Percentiles rank a stretch among this genome's conserved stretches.
Conservation (phyloP, 441 rosid species). For the Gossypium schwendimanii region DNA sequence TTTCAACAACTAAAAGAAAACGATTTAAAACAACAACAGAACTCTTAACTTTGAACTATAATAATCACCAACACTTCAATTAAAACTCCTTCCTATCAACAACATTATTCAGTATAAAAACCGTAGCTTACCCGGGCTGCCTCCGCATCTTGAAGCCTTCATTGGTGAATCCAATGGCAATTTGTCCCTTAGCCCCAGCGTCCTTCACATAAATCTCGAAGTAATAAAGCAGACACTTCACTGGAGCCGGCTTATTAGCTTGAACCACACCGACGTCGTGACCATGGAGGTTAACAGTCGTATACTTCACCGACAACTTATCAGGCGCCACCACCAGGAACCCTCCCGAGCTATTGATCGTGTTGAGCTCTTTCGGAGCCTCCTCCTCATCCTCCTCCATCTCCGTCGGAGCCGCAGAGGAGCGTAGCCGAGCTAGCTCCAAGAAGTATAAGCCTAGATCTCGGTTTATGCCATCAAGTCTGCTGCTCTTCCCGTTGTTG, state of each 20-base stretch:
- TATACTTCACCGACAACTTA: conserved; percentile 66
- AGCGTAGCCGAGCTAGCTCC: conserved; percentile 28
- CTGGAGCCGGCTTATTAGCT: conserved; percentile 68
- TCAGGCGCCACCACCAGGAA: conserved; percentile 64
- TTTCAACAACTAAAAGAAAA: too few relatives aligned
- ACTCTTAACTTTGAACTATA: too few relatives aligned
- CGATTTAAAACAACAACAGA: too few relatives aligned
- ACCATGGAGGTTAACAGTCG: conserved; percentile 47
- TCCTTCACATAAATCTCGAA: conserved; percentile 76
- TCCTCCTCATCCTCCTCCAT: conserved; percentile 57
- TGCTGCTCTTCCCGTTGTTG: conserved; percentile 17
- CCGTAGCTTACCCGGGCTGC: conserved; percentile 19
- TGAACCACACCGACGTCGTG: conserved; percentile 82
- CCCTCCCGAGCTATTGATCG: conserved; percentile 72
- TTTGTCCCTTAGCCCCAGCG: conserved; percentile 61
- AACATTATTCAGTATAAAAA: neutral
- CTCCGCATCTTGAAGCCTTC: conserved; percentile 68
- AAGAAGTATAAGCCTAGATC: conserved; percentile 43
- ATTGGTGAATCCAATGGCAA: conserved; percentile 71
- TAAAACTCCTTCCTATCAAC: neutral
- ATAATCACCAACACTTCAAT: neutral
- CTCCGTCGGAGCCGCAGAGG: conserved; percentile 14
- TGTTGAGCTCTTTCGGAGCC: conserved; percentile 77
- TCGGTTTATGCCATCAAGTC: conserved; percentile 11
- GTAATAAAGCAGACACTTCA: conserved; percentile 53